Base-by-base conservation (phyloP, 1,284 basidiomycete genomes). In the Marasmius sp. region DNA sequence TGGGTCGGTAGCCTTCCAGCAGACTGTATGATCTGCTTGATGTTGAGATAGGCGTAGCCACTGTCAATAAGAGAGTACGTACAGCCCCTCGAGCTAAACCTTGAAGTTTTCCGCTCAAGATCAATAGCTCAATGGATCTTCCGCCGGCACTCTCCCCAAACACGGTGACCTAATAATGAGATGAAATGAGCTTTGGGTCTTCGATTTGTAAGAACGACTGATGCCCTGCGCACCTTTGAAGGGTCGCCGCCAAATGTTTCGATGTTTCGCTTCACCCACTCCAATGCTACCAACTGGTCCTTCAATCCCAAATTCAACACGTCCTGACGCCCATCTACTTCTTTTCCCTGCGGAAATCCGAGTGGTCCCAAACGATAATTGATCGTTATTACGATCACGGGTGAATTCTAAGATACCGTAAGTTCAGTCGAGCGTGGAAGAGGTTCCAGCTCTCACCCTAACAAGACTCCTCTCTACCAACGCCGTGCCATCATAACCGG, bases 321-420 rank as follows among this genome's bases (percentile, higher is more conserved):
- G 7, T 52, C 50, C 16, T 34, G 22, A 12, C 60, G 54, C 10
- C 48, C 11, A 8, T 61, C 66, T 16, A 74, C 75, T 57, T 76
- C 76, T 2, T 64, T 49, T 2, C 75, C 76, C 59, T 72, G 72
- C 1, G 75, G 75, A 58, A 78, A 58, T 18, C 57, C 57, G n/a
- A 58, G 34, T 8, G 57, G 57, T 37, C 57, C 57, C 16, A 62
- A 18, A n/a, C 61, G 61, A 39, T 62, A 62, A 20, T 62, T 62
- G 43, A 59, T 54, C 10, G 77, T 82, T 48, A 86, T 83, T 52
- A 83, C 82, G n/a, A 87, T 75, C 27, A 86, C 66, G n/a, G 82
- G 82, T 3, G 79, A 83, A 38, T 78, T 80, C 79, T 82, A 59
- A 3, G 16, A 33, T 16, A 14, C 10, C 6, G 33, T 49, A 18